Conservation (phyloP, 352 stramenopile genomes). For the Globisporangium sylvaticum region DNA sequence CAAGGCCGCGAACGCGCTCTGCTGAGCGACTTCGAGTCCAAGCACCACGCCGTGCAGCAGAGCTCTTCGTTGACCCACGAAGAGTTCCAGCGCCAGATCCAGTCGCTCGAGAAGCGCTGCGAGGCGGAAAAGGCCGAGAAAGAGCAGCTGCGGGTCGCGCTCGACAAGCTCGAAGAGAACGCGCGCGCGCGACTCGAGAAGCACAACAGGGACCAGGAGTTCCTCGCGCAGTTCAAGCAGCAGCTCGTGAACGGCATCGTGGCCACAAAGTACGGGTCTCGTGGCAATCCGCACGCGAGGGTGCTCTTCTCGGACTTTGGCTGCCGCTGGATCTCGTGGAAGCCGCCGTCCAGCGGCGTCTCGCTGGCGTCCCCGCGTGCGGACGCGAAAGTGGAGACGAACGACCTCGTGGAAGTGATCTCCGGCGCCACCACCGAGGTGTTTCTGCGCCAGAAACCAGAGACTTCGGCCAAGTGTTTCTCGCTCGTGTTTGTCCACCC, state of each 20-base stretch:
- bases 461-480: constrained; percentile 37
- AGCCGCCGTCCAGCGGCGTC: constrained; percentile 20
- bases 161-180: constrained; percentile 32
- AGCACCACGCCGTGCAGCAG: constrained; percentile 2
- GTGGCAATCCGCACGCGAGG: constrained; percentile 39
- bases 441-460: constrained; percentile 35
- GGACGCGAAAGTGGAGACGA: constrained; percentile 47
- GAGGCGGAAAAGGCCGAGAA: constrained; percentile 26
- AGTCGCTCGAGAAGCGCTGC: constrained; percentile 20
- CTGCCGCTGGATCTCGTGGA: constrained; percentile 63
- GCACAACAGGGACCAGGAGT: constrained; percentile 35
- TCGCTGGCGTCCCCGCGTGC: constrained; percentile 33
- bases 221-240: constrained; percentile 54
- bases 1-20: constrained; percentile 17
- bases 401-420: constrained; percentile 50
- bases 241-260: constrained; percentile 44
- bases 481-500: constrained; percentile 71
- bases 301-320: constrained; percentile 54
- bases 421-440: constrained; percentile 40
- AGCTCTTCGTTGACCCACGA: constrained; percentile 16
- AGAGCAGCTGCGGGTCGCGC: constrained; percentile 22
- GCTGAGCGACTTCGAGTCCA: background rate
- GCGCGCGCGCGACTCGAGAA: constrained; percentile 22
- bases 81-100: constrained; percentile 22
- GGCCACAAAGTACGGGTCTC: constrained; percentile 53